Evolutionary conservation across 129 eudicot genomes (phyloP), one percentile per base, ranked within the genome.

Genomic region (Arctium minus): DNA sequence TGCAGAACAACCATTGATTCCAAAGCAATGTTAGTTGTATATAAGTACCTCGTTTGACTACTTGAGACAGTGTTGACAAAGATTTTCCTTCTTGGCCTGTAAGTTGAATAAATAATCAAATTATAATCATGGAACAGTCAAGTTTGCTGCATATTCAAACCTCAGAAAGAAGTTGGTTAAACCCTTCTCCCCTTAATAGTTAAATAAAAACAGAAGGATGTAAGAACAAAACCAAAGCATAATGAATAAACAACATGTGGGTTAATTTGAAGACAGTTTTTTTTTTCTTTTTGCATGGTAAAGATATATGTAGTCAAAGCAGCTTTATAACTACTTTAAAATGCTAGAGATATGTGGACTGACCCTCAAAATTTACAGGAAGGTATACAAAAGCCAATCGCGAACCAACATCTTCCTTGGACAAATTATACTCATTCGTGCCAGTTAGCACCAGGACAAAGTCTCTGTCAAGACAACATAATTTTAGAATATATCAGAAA

Each of bases 31-130:
- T 68, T 72, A 39, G 31, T 18, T 17, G 29, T 48, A 79, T 32
- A 60, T 29, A 75, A 62, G 73, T 85, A 96, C 99, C 99, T 90
- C 86, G 90, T 84, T 88, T 96, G 64, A 96, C 93, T 73, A 86
- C 78, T 77, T 87, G 89, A 70, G 99, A 96, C 76, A 90, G 73
- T 30, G 75, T 53, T 46, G 99, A 91, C 69, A 78, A 68, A 46
- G 99, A 82, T 64, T 93, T 89, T 46, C 99, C 99, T 87, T 96
- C 99, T 85, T 91, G 97, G 60, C 99, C 99, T 96, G 92, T 68
- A 82, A 64, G 81, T 39, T 64, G 46, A 35, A 36, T 75, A 74
- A 67, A 75, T 64, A 70, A 79, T 31, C 3, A 13, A 72, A 56
- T 13, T 77, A 73, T 30, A 56, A 50, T 82, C 67, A 82, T 27